Evolutionary conservation across 768 basidiomycete genomes (phyloP).

Genomic region (Lepiota brunneoincarnata): DNA sequence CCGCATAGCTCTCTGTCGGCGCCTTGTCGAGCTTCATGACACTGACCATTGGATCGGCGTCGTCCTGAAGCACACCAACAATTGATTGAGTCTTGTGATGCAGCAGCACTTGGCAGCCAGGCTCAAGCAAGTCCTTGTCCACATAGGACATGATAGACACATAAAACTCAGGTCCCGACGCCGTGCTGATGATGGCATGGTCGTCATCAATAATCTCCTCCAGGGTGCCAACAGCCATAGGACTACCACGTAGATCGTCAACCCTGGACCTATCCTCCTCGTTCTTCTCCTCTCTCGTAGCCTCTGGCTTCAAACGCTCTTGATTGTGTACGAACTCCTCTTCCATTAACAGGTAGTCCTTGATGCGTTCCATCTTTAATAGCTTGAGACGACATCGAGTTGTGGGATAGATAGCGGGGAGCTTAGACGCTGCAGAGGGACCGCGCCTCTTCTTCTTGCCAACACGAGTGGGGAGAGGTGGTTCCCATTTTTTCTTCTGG

Average conservation of each 20-base stretch:
- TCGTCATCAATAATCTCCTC: conserved; percentile 98
- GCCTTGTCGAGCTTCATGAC: conserved; percentile 99
- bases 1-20: conserved; percentile 97
- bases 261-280: conserved; percentile 93
- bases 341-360: conserved; percentile 95
- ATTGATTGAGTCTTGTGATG: conserved; percentile 96
- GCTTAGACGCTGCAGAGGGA: conserved; percentile 86
- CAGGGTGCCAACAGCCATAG: conserved; percentile 97
- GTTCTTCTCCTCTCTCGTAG: conserved; percentile 89
- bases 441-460: conserved; percentile 97
- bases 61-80: conserved; percentile 94
- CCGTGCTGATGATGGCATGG: conserved; percentile 97
- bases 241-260: conserved; percentile 91
- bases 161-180: conserved; percentile 94
- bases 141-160: conserved; percentile 98
- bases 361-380: conserved; percentile 96
- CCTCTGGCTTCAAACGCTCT: conserved; percentile 84
- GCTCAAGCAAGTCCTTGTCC: conserved; percentile 96
- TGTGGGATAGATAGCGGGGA: conserved; percentile 90
- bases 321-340: conserved; percentile 94
- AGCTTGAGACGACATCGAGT: conserved; percentile 94
- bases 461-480: conserved; percentile 93
- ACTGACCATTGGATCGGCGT: conserved; percentile 92
- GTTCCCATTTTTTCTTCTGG: conserved; percentile 96
- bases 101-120: conserved; percentile 89